Evolutionary conservation across 495 filamentous ascomycete genomes (phyloP).

Genomic region (Penicillium ucsense): DNA sequence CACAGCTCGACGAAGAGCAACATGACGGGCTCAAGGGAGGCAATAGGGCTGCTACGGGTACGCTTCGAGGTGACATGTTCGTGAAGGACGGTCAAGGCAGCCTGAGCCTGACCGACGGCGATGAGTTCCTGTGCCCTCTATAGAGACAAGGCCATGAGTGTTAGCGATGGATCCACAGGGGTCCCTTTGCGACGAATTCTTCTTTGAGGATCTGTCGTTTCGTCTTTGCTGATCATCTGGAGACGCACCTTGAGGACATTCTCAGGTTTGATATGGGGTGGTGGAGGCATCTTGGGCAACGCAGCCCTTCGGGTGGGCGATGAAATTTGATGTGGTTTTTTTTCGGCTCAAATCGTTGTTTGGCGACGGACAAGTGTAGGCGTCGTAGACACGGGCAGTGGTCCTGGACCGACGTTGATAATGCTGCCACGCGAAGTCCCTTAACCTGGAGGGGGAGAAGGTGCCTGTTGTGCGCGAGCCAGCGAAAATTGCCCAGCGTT

Average conservation of each 20-base stretch:
- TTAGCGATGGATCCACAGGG: background rate
- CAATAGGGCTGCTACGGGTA: constrained; percentile 93
- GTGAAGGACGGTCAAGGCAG: constrained; percentile 89
- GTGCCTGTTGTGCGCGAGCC: constrained; percentile 34
- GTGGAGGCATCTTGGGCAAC: constrained; percentile 76
- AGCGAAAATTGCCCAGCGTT: constrained; percentile 27
- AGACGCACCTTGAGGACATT: constrained; percentile 83
- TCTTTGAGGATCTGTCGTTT: background rate
- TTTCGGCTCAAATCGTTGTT: background rate
- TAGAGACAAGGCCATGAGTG: constrained; percentile 2
- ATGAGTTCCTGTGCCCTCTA: constrained; percentile 94
- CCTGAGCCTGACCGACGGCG: constrained; percentile 85
- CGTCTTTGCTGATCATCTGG: background rate
- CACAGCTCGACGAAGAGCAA: constrained; percentile 92
- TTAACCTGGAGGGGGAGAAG: constrained; percentile 21
- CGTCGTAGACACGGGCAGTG: constrained; percentile 19
- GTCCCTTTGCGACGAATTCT: no score
- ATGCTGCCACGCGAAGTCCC: constrained; percentile 36
- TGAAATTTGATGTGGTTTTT: constrained; percentile 1
- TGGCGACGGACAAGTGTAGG: background rate
- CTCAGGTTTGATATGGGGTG: constrained; percentile 93
- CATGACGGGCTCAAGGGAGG: constrained; percentile 96
- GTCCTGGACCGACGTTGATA: constrained; percentile 15
- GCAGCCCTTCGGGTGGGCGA: constrained; percentile 18
- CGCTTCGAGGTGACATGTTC: constrained; percentile 98